Base-by-base conservation (phyloP, 768 basidiomycete genomes). In the Russula griseocarnosa region DNA sequence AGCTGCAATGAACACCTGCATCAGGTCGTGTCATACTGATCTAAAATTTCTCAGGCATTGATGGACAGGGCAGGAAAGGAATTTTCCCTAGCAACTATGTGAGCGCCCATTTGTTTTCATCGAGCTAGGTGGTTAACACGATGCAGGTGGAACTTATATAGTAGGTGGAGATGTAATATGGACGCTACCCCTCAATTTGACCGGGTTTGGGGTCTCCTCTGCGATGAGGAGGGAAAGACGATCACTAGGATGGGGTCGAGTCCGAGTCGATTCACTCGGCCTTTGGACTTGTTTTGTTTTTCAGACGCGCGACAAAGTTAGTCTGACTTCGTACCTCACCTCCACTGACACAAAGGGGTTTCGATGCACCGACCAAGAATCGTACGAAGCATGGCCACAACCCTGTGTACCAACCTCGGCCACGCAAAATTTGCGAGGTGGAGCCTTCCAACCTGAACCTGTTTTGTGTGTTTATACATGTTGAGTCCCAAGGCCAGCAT, bases 81-180 rank as follows among this genome's bases (percentile, higher is more conserved):
- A 90, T 92, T 70, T 93, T 93, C 76, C 91, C 91, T 30, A 90
- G 87, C 74, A 92, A 90, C 76, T 92, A 92, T 79, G 91, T 92
- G 75, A 74, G 90, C 80, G 55, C 64, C 64, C 60, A 58, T 63
- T 56, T 55, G 40, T 55, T 60, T 65, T 54, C 58, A 62, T 51
- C 65, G 46, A 55, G 55, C 56, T 58, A 51, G 59, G 57, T 53
- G 58, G 56, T 59, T 68, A 52, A 57, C 40, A 63, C 56, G 53
- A 47, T 61, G 55, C 71, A 85, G 84, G 85, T 86, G 62, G 81
- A 85, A 73, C 69, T 74, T 67, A 71, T 73, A 57, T 67, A 67
- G 64, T 44, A 58, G 50, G 58, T 55, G 55, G 60, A 46, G 46
- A 50, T 60, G 56, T 40, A 53, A 60, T 36, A 58, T 64, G 61